These are phyloP conservation scores for Nadsonia fulvescens DNA, from an alignment of 805 yeast genomes.

Conservation along the genomic window DNA sequence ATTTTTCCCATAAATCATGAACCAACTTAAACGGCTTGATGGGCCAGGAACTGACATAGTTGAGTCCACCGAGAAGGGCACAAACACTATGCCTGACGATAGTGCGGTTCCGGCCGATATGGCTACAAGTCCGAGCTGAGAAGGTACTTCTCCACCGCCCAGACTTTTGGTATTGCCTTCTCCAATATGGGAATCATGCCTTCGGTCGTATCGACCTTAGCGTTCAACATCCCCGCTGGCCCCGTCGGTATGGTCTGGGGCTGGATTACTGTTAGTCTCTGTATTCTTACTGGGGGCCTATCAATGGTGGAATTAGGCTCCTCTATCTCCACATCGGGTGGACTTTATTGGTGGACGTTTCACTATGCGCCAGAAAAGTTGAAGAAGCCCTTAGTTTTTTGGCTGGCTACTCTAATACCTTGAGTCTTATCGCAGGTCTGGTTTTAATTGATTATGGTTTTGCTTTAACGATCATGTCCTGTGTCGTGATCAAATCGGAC, in stretches of 20 bases:
- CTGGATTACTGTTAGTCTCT: constrained; percentile 42
- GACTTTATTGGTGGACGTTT: constrained; percentile 51
- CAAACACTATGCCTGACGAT: too few relatives aligned
- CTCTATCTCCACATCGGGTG: constrained; percentile 62
- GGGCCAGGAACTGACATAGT: too few relatives aligned
- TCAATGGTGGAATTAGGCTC: constrained; percentile 51
- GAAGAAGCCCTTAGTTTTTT: constrained; percentile 39
- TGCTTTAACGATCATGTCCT: constrained; percentile 33
- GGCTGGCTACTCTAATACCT: constrained; percentile 49
- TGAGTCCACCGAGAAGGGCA: too few relatives aligned
- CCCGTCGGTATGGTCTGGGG: constrained; percentile 57
- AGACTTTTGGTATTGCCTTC: constrained; percentile 55
- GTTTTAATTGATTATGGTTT: constrained; percentile 59
- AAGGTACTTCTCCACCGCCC: constrained; percentile 41
- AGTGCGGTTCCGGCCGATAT: constrained; percentile 30
- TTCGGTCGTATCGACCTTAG: constrained; percentile 38
- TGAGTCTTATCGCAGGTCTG: constrained; percentile 48
- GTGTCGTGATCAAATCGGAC: constrained; percentile 25
- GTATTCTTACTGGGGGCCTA: constrained; percentile 39
- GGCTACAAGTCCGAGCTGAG: constrained; percentile 56
- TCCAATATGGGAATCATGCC: constrained; percentile 51
- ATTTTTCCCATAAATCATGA: too few relatives aligned
- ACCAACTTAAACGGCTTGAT: too few relatives aligned
- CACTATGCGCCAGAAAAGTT: constrained; percentile 40
- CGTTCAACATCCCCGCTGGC: constrained; percentile 40